These are phyloP conservation scores for Gossypium lobatum DNA, from an alignment of 441 rosid species.

Conservation along the genomic window DNA sequence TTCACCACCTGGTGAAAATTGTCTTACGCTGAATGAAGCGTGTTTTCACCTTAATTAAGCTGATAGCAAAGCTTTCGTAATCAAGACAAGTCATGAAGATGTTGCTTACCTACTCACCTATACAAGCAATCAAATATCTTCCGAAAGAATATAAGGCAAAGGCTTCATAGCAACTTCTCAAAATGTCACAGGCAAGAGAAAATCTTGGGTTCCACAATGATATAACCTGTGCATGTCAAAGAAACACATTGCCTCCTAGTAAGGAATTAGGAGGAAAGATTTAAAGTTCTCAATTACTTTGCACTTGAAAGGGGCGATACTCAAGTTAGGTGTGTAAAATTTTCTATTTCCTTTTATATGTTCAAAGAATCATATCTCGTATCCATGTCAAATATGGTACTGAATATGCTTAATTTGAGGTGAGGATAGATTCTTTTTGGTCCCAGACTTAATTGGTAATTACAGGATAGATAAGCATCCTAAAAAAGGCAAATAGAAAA, in stretches of 20 bases:
- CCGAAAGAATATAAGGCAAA: constrained; percentile 87
- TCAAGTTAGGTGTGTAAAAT: neutral
- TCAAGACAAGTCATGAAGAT: neutral
- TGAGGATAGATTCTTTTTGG: neutral
- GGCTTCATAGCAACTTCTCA: constrained; percentile 89
- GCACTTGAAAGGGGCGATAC: neutral
- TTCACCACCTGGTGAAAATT: constrained; percentile 58
- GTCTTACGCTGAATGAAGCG: neutral
- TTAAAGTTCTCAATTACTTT: neutral
- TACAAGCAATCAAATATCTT: constrained; percentile 84
- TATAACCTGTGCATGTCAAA: constrained; percentile 35
- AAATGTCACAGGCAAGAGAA: constrained; percentile 67
- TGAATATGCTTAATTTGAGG: neutral
- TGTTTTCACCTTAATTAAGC: neutral
- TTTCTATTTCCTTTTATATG: too few relatives aligned
- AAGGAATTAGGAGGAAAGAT: neutral
- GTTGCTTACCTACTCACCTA: constrained; percentile 74
- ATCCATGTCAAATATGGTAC: neutral
- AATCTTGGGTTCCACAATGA: constrained; percentile 56
- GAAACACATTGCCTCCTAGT: neutral
- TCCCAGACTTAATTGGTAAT: too few relatives aligned
- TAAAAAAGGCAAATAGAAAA: neutral
- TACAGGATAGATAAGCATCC: neutral
- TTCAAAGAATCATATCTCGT: neutral
- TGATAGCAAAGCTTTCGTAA: too few relatives aligned